phyloP scores from a whole-genome alignment of 495 filamentous ascomycete species.

The Paragyromitra xinjiangensis region DNA sequence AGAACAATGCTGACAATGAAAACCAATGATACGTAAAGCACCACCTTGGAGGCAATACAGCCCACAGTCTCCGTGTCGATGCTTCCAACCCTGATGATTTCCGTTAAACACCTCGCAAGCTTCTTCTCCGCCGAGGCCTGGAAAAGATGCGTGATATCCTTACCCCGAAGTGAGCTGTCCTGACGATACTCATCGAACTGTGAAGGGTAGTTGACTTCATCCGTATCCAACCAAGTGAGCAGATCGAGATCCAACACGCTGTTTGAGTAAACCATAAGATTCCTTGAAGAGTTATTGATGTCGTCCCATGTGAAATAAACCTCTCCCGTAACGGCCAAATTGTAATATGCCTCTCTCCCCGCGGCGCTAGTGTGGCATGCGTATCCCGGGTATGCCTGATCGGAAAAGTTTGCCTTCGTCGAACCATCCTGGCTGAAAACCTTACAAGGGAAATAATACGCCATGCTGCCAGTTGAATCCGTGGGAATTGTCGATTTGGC shows the following conservation, averaged over 20 bases:
- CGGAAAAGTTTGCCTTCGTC: conserved; percentile 72
- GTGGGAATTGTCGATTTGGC: conserved; percentile 79
- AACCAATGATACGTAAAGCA: conserved; percentile 90
- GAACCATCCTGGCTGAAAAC: conserved; percentile 95
- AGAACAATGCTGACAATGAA: conserved; percentile 91
- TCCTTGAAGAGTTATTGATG: conserved; percentile 84
- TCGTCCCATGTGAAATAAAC: conserved; percentile 98
- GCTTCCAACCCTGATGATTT: conserved; percentile 94
- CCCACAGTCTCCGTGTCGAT: conserved; percentile 97
- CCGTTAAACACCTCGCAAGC: conserved; percentile 81
- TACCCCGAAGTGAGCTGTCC: conserved; percentile 81
- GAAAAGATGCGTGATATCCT: conserved; percentile 88
- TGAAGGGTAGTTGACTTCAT: conserved; percentile 79
- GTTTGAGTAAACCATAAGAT: conserved; percentile 91
- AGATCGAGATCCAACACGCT: conserved; percentile 94
- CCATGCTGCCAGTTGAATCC: conserved; percentile 75
- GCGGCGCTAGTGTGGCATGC: conserved; percentile 80
- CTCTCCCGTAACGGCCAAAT: conserved; percentile 67
- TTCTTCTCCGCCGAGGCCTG: conserved; percentile 78
- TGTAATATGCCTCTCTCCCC: conserved; percentile 79
- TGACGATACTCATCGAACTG: conserved; percentile 81
- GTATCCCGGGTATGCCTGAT: conserved; percentile 75
- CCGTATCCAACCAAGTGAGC: conserved; percentile 85
- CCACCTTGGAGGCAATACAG: conserved; percentile 96
- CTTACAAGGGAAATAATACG: conserved; percentile 96